Evolutionary conservation across 2,329 filamentous ascomycete species (phyloP).

Genomic region (Trichoderma cornu-damae): DNA sequence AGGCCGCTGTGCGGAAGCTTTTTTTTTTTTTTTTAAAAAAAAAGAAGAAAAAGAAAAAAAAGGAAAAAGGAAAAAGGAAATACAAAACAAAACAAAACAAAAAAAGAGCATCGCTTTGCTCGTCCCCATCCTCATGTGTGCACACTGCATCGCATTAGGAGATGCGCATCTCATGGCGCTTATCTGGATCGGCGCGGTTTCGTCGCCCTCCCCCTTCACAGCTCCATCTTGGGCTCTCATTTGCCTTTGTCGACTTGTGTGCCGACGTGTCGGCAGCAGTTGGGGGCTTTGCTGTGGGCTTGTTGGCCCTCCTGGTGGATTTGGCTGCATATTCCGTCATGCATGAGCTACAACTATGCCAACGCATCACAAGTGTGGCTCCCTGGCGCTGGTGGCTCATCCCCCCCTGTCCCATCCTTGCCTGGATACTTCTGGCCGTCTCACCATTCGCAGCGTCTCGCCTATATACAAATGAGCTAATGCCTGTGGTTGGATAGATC

Average conservation of each 20-base stretch:
- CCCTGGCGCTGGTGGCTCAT: constrained; percentile 24
- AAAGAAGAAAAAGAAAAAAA: no score
- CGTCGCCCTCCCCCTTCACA: constrained; percentile 13
- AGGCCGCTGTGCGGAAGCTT: not conserved
- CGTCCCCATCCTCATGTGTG: not conserved
- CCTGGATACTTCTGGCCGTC: constrained; percentile 24
- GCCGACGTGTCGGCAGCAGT: constrained; percentile 20
- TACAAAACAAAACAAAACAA: no score
- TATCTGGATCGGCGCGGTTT: constrained; percentile 18
- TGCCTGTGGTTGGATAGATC: constrained; percentile 35
- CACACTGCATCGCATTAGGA: constrained; percentile 5
- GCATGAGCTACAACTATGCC: constrained; percentile 43
- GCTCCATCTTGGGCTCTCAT: constrained; percentile 15
- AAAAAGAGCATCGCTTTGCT: not conserved
- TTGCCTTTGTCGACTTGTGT: constrained; percentile 13
- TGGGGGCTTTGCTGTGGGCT: constrained; percentile 20
- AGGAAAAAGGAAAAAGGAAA: no score
- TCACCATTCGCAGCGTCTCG: constrained; percentile 24
- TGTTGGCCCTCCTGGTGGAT: constrained; percentile 20
- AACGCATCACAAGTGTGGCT: constrained; percentile 37
- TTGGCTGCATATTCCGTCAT: constrained; percentile 52
- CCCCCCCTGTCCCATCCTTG: constrained; percentile 21
- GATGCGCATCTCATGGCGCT: constrained; percentile 17
- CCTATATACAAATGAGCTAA: constrained; percentile 34
- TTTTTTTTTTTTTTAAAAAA: no score